Evolutionary conservation across 1,284 basidiomycete genomes (phyloP), one percentile per base, ranked within the genome.

Genomic region (Irpex sp.): DNA sequence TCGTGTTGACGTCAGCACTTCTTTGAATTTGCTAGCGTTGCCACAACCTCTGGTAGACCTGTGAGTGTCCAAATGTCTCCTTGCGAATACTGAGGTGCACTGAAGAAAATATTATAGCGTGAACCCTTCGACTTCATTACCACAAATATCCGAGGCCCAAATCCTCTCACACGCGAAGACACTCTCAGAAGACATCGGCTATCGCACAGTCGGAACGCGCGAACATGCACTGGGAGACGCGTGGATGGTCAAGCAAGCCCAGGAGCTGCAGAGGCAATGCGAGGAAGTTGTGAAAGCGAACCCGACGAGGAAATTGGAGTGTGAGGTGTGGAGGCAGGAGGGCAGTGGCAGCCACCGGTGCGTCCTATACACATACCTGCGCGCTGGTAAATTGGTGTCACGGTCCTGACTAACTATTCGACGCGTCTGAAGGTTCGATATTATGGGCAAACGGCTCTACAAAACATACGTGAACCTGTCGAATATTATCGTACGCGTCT

Each of bases 401-500:
- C 31, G 6, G 31, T 33, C 5, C n/a, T n/a, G n/a, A 21, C 21
- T 21, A 21, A 21, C 3, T 21, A 21, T 21, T 6, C 17, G 54
- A 31, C 46, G 61, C 9, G 15, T 36, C n/a, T 11, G 5, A n/a
- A 93, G 92, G 49, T 95, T 95, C 72, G 90, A 94, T 71, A 93
- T 95, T 80, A 89, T 94, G 86, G 81, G 81, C 66, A 84, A 89
- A 70, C 84, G 92, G 47, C 81, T 98, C 3, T 95, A 97, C 79
- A 98, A 98, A 76, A 91, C 90, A 37, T 99, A 98, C 69, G 86
- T 90, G 19, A 83, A 92, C 68, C 84, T 99, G 59, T 86, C 88
- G 37, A 99, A 99, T 75, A 87, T 98, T 70, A 81, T 99, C 61
- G 82, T 98, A 4, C 92, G 94, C 56, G 81, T 99, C 50, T 95